Base-by-base conservation (phyloP, 2,329 filamentous ascomycete genomes). In the Grosmannia clavigera region DNA sequence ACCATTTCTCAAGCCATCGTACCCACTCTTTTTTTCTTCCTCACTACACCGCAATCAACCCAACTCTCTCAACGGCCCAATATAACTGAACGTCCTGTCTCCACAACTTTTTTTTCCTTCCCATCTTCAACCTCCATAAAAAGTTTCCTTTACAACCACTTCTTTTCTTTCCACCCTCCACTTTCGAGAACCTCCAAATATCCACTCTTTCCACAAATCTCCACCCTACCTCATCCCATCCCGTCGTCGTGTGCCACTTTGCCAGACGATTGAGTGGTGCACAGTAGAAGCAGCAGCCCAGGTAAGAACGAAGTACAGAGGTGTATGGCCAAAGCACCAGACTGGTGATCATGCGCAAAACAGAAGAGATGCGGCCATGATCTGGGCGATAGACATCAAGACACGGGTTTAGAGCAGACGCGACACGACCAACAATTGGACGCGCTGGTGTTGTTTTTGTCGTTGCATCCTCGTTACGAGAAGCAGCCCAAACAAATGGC, bases 151-250 rank as follows among this genome's bases (percentile, higher is more conserved):
- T 22, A 62, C 46, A 51, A 57, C 64, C 53, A 54, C 61, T 58
- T 64, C 54, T 58, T 63, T 62, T 61, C 57, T 60, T 58, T 64
- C 63, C 54, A 60, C 59, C 62, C 61, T 63, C 62, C 63, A 62
- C 62, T 64, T 64, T 64, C 60, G 59, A 59, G 54, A 63, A 63
- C 64, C 62, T 64, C 64, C 53, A 55, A 46, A 40, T 64, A 65
- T 64, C 63, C 63, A 64, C 64, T 61, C 61, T 62, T 61, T 61
- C 48, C 55, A 25, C 57, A 57, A 64, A 65, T 65, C 64, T 61
- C 64, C 64, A 65, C 63, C 64, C 53, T 56, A 59, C 50, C 55
- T 61, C 53, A 63, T 59, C 60, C 50, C 54, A 59, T 61, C 58
- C 27, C 29, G 54, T 61, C 40, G 59, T 61, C 55, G 55, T 60